Conservation (phyloP, 441 rosid species). For the Syzygium syzygioides region DNA sequence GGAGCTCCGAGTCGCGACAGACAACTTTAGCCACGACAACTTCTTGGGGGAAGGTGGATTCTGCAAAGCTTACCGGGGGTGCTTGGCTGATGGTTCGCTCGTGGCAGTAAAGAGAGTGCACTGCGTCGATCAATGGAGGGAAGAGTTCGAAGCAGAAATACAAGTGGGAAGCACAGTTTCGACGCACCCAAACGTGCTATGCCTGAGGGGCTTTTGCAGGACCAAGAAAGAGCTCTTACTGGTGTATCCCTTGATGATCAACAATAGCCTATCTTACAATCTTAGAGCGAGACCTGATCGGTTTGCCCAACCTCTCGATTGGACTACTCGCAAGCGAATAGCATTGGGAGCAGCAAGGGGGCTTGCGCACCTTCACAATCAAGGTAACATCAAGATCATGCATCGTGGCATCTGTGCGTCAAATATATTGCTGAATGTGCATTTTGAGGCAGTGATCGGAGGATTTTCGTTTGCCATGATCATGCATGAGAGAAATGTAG, state of each 20-base stretch:
- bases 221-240: not conserved
- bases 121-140: accelerated
- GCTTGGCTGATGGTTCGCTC: not conserved
- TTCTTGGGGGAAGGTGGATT: too few species aligned
- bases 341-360: not conserved
- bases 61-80: not conserved
- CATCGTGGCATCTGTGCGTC: not conserved
- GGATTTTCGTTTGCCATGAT: not conserved
- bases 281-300: not conserved
- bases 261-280: not conserved
- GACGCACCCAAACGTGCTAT: not conserved
- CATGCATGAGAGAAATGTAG: not conserved
- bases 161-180: not conserved
- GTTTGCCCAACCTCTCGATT: not conserved
- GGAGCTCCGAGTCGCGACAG: not conserved
- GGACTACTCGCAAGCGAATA: not conserved
- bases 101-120: not conserved
- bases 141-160: not conserved
- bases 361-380: not conserved
- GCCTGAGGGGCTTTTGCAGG: not conserved
- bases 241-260: not conserved
- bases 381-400: not conserved
- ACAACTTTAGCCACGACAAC: not conserved
- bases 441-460: not conserved
- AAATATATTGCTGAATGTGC: not conserved